Evolutionary conservation across 2,329 filamentous ascomycete species (phyloP), one percentile per base, ranked within the genome.

Genomic region (Sclerotinia borealis): DNA sequence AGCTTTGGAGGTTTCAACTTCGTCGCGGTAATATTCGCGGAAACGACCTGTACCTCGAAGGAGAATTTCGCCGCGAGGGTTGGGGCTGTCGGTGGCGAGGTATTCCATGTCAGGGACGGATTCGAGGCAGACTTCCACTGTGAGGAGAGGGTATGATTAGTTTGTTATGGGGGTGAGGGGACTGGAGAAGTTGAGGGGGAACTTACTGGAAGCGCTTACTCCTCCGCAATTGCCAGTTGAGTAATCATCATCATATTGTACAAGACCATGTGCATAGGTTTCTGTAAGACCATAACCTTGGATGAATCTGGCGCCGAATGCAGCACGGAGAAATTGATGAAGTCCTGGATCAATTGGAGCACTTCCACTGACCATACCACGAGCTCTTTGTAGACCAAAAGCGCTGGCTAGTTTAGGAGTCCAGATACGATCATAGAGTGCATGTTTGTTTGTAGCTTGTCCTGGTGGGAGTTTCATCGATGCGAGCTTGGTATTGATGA

Each of bases 81-180:
- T 82, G 4, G 95, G 95, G 80, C 90, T 91, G 80, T 99, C 93
- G 11, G 90, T 88, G 55, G 90, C 85, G 1, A 87, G 83, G 79
- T 99, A 99, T 63, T 97, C 93, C 83, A 97, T 93, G 67, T 98
- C 93, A 1, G 93, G 93, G 8, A 96, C 90, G 59, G 93, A 96
- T 74, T 88, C 81, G 63, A 97, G 81, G 75, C 93, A 96, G 55
- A 88, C 79, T 79, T 99, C 95, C 10, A 83, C 77, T 65, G 81
- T 82, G 9, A 9, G n/a, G 19, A 39, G 19, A 27, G 8, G 10
- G n/a, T 36, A 9, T 5, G 31, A 13, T 58, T 36, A 56, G 5
- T 37, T n/a, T 10, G 5, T 11, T 25, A 34, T 47, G 6, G 5
- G 29, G 37, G 31, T 13, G 19, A 37, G 41, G 8, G 19, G n/a